These are phyloP conservation scores for Phytophthora podocarpi DNA, from an alignment of 352 stramenopile genomes.

Conservation along the genomic window DNA sequence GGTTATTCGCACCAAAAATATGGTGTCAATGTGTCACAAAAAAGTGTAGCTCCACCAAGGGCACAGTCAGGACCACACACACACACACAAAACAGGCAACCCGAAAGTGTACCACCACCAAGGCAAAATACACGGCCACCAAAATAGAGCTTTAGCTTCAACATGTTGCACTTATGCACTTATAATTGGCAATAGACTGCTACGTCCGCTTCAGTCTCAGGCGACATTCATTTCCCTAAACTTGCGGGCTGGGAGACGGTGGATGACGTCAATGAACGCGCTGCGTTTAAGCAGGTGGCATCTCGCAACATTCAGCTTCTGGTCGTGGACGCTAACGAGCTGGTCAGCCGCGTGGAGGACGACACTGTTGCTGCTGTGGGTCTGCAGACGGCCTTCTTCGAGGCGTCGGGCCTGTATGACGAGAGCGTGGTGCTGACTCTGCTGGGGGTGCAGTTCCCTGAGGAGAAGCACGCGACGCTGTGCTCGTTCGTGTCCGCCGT, in stretches of 20 bases:
- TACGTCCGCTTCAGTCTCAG: no score
- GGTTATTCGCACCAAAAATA: neutral
- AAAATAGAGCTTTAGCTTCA: no score
- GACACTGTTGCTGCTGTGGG: conserved; percentile 56
- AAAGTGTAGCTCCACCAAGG: no score
- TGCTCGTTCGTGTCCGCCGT: conserved; percentile 61
- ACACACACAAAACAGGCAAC: no score
- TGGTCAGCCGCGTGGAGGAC: conserved; percentile 59
- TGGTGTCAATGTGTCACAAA: neutral
- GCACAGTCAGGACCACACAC: no score
- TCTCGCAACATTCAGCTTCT: conserved; percentile 53
- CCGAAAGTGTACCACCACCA: no score
- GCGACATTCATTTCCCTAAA: no score
- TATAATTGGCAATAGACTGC: no score
- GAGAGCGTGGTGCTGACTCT: conserved; percentile 64
- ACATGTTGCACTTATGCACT: no score
- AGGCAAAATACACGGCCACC: no score
- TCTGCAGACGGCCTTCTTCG: conserved; percentile 66
- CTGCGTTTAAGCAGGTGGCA: conserved; percentile 64
- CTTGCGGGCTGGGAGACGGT: conserved; percentile 65
- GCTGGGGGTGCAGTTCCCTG: conserved; percentile 46
- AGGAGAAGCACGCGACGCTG: conserved; percentile 51
- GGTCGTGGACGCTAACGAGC: conserved; percentile 56
- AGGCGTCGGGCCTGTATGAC: conserved; percentile 58
- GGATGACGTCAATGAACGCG: conserved; percentile 62